Conservation (phyloP, 2,329 filamentous ascomycete genomes). For the Trichoderma harzianum region DNA sequence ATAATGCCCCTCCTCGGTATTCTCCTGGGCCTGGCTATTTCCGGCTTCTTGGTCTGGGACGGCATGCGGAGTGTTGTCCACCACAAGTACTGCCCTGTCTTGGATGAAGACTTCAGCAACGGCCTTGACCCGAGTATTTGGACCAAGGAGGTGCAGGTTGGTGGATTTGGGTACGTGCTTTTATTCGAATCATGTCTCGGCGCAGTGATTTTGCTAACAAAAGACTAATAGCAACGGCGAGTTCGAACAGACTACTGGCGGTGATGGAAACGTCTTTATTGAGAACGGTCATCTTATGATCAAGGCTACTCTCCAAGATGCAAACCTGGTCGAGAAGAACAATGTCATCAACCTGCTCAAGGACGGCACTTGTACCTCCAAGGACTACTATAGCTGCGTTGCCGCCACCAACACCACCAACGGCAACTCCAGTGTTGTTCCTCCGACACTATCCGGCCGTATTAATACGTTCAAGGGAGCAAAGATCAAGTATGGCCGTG, state of each 20-base stretch:
- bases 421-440: constrained; percentile 70
- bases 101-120: constrained; percentile 62
- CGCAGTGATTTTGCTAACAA: not conserved
- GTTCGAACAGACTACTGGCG: constrained; percentile 72
- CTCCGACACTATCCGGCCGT: constrained; percentile 73
- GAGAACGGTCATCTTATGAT: constrained; percentile 67
- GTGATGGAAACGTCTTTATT: constrained; percentile 71
- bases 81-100: constrained; percentile 68
- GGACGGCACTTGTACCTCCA: constrained; percentile 66
- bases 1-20: constrained; percentile 75
- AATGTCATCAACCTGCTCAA: constrained; percentile 64
- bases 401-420: constrained; percentile 67
- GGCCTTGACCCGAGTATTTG: constrained; percentile 61
- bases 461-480: constrained; percentile 71
- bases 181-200: not conserved
- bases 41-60: constrained; percentile 72
- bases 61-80: constrained; percentile 68
- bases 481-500: constrained; percentile 73
- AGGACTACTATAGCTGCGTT: constrained; percentile 55
- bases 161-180: constrained; percentile 66
- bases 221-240: constrained; percentile 62
- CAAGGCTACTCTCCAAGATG: constrained; percentile 73
- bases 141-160: constrained; percentile 72
- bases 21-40: constrained; percentile 62
- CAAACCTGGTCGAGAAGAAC: constrained; percentile 61